Percentiles rank a stretch among this genome's conserved stretches.
phyloP scores from a whole-genome alignment of 2,329 filamentous ascomycete species.

The Penicillium sp. region DNA sequence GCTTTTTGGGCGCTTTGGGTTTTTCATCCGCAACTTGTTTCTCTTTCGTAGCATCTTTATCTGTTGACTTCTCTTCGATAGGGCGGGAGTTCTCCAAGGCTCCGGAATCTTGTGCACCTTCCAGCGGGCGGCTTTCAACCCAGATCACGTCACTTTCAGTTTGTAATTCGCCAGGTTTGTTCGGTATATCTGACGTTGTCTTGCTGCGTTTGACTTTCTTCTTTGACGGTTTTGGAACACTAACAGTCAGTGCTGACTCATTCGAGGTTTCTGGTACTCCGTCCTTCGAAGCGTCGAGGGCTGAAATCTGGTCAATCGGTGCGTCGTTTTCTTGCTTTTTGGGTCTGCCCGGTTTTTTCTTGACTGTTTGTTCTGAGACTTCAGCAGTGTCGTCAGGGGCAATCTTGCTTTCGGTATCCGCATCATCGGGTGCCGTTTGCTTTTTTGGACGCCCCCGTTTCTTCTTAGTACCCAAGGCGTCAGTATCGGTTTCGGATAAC shows the following conservation, averaged over 20 bases:
- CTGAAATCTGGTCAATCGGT: background rate
- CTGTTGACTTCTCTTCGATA: constrained; percentile 7
- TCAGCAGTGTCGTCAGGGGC: background rate
- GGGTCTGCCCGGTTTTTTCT: constrained; percentile 7
- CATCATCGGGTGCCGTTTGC: constrained; percentile 11
- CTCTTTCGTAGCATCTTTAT: constrained; percentile 8
- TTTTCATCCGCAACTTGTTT: constrained; percentile 5
- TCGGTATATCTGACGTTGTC: constrained; percentile 30
- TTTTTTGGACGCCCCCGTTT: constrained; percentile 30
- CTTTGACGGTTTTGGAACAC: constrained; percentile 25
- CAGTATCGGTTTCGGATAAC: constrained; percentile 20
- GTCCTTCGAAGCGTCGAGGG: background rate
- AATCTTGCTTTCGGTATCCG: background rate
- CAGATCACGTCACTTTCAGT: constrained; percentile 42
- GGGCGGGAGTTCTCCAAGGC: background rate
- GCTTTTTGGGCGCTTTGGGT: constrained; percentile 35
- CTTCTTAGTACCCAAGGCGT: constrained; percentile 19
- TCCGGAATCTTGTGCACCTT: constrained; percentile 10
- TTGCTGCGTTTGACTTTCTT: constrained; percentile 46
- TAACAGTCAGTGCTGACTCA: background rate
- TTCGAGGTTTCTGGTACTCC: background rate
- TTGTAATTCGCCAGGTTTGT: constrained; percentile 25
- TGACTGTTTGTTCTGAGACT: background rate
- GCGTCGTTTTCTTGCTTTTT: constrained; percentile 9
- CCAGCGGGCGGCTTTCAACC: constrained; percentile 29